Percentiles rank a stretch among this genome's conserved stretches.
Evolutionary conservation across 768 basidiomycete genomes (phyloP).

Genomic region (Termitomyces sp.): DNA sequence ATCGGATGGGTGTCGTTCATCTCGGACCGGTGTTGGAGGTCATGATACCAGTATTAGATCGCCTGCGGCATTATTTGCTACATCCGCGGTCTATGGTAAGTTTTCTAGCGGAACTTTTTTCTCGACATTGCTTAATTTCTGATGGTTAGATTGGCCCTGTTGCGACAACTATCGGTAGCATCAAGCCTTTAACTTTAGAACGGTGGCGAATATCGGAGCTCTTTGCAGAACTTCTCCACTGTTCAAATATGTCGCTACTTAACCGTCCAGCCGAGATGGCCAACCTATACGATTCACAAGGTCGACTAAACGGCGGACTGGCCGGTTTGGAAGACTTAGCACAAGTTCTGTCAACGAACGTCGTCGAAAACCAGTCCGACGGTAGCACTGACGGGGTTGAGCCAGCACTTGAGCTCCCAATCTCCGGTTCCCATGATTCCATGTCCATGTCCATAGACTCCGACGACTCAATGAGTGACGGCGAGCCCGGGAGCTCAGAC

Average conservation of each 20-base stretch:
- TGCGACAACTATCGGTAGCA: conserved; percentile 67
- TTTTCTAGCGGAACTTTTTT: conserved; percentile 6
- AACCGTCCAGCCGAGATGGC: conserved; percentile 74
- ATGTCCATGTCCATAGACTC: conserved; percentile 57
- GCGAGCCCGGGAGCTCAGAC: conserved; percentile 70
- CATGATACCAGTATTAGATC: conserved; percentile 62
- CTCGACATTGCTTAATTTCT: not conserved
- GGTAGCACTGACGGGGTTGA: conserved; percentile 58
- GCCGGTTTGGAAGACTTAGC: conserved; percentile 83
- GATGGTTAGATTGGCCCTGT: conserved; percentile 58
- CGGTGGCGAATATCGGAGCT: conserved; percentile 95
- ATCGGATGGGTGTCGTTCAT: conserved; percentile 87
- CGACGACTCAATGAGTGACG: conserved; percentile 75
- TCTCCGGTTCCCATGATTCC: conserved; percentile 49
- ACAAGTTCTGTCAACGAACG: conserved; percentile 69
- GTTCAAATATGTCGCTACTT: conserved; percentile 95
- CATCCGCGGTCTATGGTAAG: conserved; percentile 77
- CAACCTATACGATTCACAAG: conserved; percentile 75
- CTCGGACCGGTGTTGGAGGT: conserved; percentile 77
- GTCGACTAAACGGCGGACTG: conserved; percentile 85
- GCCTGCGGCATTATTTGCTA: conserved; percentile 66
- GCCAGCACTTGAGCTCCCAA: conserved; percentile 65
- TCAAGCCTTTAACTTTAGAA: conserved; percentile 87
- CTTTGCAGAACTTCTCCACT: conserved; percentile 94
- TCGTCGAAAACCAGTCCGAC: conserved; percentile 50